A percentile compares a stretch with the other conserved stretches of the same genome.
Conservation (phyloP, 352 stramenopile species). For the Phytophthora pistaciae region DNA sequence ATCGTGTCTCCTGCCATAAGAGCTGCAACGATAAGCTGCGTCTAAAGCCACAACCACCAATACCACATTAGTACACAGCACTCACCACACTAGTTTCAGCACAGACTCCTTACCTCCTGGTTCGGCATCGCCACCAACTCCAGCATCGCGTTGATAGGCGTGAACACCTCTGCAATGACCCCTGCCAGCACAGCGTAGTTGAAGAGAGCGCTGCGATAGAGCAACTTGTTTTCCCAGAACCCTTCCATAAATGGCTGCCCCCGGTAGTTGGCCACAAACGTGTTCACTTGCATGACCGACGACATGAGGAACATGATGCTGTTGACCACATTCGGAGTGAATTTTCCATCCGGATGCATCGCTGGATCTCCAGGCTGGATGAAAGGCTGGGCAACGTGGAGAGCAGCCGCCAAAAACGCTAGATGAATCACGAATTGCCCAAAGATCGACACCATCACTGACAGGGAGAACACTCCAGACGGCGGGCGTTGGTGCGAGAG, state of each 20-base stretch:
- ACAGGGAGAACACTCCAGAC: slow-evolving; percentile 94
- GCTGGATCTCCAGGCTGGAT: slow-evolving; percentile 82
- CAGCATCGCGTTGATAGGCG: slow-evolving; percentile 90
- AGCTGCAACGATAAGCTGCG: slow-evolving; percentile 49
- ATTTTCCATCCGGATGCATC: slow-evolving; percentile 90
- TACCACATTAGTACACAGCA: slow-evolving; percentile 12
- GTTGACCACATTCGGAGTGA: slow-evolving; percentile 99
- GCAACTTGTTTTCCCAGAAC: slow-evolving; percentile 95
- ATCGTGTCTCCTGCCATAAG: slow-evolving; percentile 68
- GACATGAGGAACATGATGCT: slow-evolving; percentile 98
- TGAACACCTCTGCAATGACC: slow-evolving; percentile 92
- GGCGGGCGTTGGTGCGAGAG: slow-evolving; percentile 95
- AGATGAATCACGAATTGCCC: slow-evolving; percentile 98
- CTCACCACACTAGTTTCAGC: background rate
- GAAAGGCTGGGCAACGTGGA: slow-evolving; percentile 91
- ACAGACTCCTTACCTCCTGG: slow-evolving; percentile 34
- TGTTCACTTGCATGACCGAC: slow-evolving; percentile 94
- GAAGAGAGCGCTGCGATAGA: slow-evolving; percentile 91
- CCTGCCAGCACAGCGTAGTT: slow-evolving; percentile 87
- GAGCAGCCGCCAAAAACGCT: slow-evolving; percentile 90
- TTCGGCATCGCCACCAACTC: slow-evolving; percentile 93
- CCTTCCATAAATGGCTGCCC: slow-evolving; percentile 99
- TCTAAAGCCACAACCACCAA: slow-evolving; percentile 34
- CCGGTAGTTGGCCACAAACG: slow-evolving; percentile 98
- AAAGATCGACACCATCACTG: slow-evolving; percentile 94